Percentiles rank a stretch among this genome's conserved stretches.
Evolutionary conservation across 306 rosid genomes (phyloP).

Genomic region (Quercus rubra): DNA sequence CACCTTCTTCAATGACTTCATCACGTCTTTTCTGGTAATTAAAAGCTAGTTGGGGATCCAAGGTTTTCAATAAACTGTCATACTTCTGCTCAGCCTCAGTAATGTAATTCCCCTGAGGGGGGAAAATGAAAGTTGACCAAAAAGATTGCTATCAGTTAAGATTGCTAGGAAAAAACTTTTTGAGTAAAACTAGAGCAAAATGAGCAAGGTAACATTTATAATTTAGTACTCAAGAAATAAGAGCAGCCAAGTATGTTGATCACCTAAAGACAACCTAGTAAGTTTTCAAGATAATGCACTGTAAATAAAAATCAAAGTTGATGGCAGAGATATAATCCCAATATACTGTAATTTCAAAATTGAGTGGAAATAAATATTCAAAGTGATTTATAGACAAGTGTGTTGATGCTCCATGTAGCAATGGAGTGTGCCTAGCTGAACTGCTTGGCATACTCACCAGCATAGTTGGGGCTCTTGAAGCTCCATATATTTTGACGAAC

Average conservation of each 20-base stretch:
- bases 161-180: neutral
- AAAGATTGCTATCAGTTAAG: neutral
- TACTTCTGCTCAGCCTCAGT: slow-evolving; percentile 82
- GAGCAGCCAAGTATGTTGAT: neutral
- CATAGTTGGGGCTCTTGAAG: slow-evolving; percentile 67
- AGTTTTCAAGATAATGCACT: neutral
- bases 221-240: neutral
- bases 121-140: neutral
- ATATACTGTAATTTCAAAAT: neutral
- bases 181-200: too few species aligned
- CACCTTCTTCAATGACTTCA: slow-evolving; percentile 92
- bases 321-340: neutral
- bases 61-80: slow-evolving; percentile 41
- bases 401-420: neutral
- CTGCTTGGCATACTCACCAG: slow-evolving; percentile 50
- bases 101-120: slow-evolving; percentile 66
- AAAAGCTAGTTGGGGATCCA: slow-evolving; percentile 65
- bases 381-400: neutral
- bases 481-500: slow-evolving; percentile 73
- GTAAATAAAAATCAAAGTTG: neutral
- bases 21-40: slow-evolving; percentile 74
- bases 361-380: neutral
- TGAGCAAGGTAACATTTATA: neutral
- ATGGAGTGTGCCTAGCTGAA: neutral
- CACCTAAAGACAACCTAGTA: neutral